A percentile compares a stretch with the other conserved stretches of the same genome.
phyloP scores from a whole-genome alignment of 805 yeast genomes.

The Ogataea zsoltii region DNA sequence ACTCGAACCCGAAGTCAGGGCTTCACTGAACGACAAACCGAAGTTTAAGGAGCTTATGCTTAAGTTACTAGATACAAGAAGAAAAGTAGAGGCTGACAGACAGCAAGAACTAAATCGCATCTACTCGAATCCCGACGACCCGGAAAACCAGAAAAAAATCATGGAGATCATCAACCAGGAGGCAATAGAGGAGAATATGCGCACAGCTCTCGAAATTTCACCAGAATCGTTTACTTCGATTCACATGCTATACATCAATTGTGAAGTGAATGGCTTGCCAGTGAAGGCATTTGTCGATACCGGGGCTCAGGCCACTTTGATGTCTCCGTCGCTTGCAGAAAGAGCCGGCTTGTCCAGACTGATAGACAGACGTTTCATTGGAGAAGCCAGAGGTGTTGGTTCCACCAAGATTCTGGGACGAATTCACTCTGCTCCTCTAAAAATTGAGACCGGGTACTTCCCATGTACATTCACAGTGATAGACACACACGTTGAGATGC shows the following conservation, averaged over 20 bases:
- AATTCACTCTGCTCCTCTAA: constrained; percentile 85
- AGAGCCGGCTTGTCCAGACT: constrained; percentile 66
- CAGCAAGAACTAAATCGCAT: constrained; percentile 48
- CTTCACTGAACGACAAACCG: constrained; percentile 21
- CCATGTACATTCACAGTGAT: constrained; percentile 72
- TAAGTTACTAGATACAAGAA: constrained; percentile 32
- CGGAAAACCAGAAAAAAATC: constrained; percentile 65
- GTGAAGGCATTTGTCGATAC: constrained; percentile 95
- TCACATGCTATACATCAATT: constrained; percentile 77
- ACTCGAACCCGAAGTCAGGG: constrained; percentile 29
- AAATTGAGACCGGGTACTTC: constrained; percentile 63
- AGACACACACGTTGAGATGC: constrained; percentile 69
- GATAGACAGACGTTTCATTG: constrained; percentile 76
- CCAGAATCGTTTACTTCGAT: constrained; percentile 90
- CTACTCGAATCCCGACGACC: constrained; percentile 67
- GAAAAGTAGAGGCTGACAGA: constrained; percentile 11
- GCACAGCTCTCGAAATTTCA: constrained; percentile 77
- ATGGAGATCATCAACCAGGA: constrained; percentile 67
- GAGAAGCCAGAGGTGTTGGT: constrained; percentile 92
- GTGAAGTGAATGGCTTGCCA: constrained; percentile 75
- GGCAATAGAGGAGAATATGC: constrained; percentile 77
- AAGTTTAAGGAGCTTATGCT: constrained; percentile 36
- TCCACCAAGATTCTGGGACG: constrained; percentile 74
- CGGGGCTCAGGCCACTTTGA: constrained; percentile 90
- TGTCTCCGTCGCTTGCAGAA: constrained; percentile 77